A percentile compares a stretch with the other conserved stretches of the same genome.
phyloP scores from a whole-genome alignment of 495 filamentous ascomycete species.

The Symbiotaphrina buchneri region DNA sequence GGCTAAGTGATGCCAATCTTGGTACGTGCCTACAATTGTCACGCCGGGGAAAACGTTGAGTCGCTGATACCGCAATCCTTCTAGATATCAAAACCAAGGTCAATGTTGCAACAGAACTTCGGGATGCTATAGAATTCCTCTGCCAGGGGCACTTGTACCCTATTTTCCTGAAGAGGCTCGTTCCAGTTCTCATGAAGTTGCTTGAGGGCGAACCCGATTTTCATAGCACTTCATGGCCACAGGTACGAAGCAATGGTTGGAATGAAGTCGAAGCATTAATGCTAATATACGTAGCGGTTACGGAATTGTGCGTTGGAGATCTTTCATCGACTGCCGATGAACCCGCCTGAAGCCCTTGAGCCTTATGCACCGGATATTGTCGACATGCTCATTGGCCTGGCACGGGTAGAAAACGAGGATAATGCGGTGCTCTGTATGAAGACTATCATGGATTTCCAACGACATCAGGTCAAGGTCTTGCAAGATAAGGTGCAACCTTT shows the following conservation, averaged over 20 bases:
- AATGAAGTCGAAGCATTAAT: conserved; percentile 7
- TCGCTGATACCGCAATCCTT: conserved; percentile 4
- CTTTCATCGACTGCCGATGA: conserved; percentile 72
- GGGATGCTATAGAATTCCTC: conserved; percentile 64
- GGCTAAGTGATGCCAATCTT: conserved; percentile 32
- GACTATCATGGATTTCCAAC: conserved; percentile 87
- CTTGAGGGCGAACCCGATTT: conserved; percentile 78
- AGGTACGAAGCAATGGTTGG: conserved; percentile 26
- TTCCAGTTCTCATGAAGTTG: conserved; percentile 76
- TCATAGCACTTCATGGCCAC: conserved; percentile 65
- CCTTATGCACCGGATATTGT: conserved; percentile 71
- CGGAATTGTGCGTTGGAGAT: conserved; percentile 87
- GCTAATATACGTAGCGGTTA: conserved; percentile 35
- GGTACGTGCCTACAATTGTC: conserved; percentile 27
- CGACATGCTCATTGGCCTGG: conserved; percentile 69
- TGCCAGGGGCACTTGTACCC: conserved; percentile 42
- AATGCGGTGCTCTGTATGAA: conserved; percentile 97
- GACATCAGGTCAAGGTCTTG: conserved; percentile 71
- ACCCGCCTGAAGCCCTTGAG: conserved; percentile 57
- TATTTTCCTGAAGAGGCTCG: conserved; percentile 58
- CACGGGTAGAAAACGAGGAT: conserved; percentile 86
- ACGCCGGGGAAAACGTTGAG: conserved; percentile 2
- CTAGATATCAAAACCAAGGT: conserved; percentile 55
- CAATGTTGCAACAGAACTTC: conserved; percentile 54
- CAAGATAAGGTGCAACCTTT: conserved; percentile 68